These are phyloP conservation scores for Penicillium egyptiacum DNA, from an alignment of 495 filamentous ascomycete genomes.

Conservation along the genomic window DNA sequence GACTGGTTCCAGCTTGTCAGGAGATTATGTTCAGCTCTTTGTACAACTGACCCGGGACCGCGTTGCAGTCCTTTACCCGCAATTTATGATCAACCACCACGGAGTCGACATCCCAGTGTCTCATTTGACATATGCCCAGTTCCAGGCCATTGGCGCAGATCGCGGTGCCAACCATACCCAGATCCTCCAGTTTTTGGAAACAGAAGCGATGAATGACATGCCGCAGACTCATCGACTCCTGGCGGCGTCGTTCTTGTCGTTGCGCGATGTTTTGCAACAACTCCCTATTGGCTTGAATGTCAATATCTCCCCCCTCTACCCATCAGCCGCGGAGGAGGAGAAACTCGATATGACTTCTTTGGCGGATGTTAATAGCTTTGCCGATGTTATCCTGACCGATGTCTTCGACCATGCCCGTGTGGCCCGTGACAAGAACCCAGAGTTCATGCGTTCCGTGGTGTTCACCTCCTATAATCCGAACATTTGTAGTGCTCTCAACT, in stretches of 20 bases:
- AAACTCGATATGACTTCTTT: conserved; percentile 64
- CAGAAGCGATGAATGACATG: conserved; percentile 54
- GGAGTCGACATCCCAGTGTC: conserved; percentile 80
- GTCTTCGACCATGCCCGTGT: conserved; percentile 90
- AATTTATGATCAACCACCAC: conserved; percentile 73
- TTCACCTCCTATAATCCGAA: conserved; percentile 89
- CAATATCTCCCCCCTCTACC: conserved; percentile 84
- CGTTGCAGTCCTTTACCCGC: conserved; percentile 81
- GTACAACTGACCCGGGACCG: conserved; percentile 87
- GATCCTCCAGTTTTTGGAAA: conserved; percentile 47
- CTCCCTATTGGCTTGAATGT: conserved; percentile 77
- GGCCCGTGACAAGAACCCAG: conserved; percentile 64
- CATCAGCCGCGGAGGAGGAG: conserved; percentile 69
- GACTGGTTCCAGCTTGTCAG: conserved; percentile 91
- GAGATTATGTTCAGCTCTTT: conserved; percentile 87
- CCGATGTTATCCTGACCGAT: conserved; percentile 75
- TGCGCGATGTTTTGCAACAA: conserved; percentile 69
- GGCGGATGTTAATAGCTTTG: conserved; percentile 81
- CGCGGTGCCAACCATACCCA: conserved; percentile 39
- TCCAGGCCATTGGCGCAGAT: conserved; percentile 61
- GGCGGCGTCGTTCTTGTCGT: conserved; percentile 68
- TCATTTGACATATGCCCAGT: conserved; percentile 71
- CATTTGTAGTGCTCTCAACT: conserved; percentile 90
- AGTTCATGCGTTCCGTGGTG: conserved; percentile 78
- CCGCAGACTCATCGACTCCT: conserved; percentile 66